Percentiles rank a stretch among this genome's conserved stretches.
phyloP scores from a whole-genome alignment of 352 stramenopile genomes.

The Phytophthora aleatoria region DNA sequence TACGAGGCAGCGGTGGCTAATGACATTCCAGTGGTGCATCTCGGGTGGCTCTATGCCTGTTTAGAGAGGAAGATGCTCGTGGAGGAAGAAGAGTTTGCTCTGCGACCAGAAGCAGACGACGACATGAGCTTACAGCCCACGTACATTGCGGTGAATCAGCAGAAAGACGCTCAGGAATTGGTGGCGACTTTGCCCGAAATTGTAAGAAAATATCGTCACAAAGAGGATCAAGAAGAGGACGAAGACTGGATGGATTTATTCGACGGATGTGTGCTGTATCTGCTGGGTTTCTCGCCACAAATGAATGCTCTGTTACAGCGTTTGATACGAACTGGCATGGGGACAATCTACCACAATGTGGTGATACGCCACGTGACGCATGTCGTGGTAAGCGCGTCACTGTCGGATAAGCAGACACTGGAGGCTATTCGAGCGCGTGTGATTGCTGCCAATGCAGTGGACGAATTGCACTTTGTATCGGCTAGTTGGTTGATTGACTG shows the following conservation, averaged over 20 bases:
- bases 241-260: constrained; percentile 61
- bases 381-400: constrained; percentile 62
- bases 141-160: constrained; percentile 43
- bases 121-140: constrained; percentile 35
- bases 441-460: constrained; percentile 29
- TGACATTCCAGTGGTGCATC: constrained; percentile 68
- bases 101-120: constrained; percentile 39
- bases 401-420: constrained; percentile 43
- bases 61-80: constrained; percentile 50
- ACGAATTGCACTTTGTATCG: constrained; percentile 57
- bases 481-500: constrained; percentile 70
- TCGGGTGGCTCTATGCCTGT: constrained; percentile 77
- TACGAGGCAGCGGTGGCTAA: constrained; percentile 64
- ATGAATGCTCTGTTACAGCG: constrained; percentile 47
- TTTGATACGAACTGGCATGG: constrained; percentile 70
- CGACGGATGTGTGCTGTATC: constrained; percentile 64
- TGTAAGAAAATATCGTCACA: constrained; percentile 32
- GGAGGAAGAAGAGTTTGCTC: constrained; percentile 53
- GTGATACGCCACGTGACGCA: constrained; percentile 66
- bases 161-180: constrained; percentile 42
- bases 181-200: constrained; percentile 34
- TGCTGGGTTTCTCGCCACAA: constrained; percentile 57
- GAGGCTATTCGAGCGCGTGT: constrained; percentile 40
- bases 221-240: not conserved
- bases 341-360: constrained; percentile 70